Conservation (phyloP, 2,329 filamentous ascomycete genomes). For the Teratosphaeria epicoccoides region DNA sequence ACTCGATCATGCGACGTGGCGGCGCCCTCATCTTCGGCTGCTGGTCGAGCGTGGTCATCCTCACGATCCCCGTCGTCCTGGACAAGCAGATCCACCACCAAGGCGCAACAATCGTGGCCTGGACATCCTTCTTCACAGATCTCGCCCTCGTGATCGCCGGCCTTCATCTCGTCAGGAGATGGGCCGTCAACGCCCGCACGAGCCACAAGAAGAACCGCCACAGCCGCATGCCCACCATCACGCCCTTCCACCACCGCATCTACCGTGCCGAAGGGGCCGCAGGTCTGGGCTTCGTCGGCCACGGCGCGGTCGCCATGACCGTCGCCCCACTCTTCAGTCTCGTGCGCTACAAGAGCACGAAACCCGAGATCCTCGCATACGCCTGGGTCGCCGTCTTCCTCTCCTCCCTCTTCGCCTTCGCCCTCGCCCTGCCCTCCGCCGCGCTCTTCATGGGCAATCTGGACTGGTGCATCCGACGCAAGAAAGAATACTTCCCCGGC, state of each 20-base stretch:
- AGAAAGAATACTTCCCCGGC: constrained; percentile 6
- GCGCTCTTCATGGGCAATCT: constrained; percentile 10
- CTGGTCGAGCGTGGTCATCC: constrained; percentile 5
- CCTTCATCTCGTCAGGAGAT: constrained; percentile 2
- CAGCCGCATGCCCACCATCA: neutral
- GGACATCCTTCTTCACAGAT: constrained; percentile 9
- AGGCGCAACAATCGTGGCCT: constrained; percentile 8
- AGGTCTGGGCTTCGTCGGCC: constrained; percentile 7
- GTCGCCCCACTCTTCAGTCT: constrained; percentile 5
- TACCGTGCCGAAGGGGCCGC: constrained; percentile 8
- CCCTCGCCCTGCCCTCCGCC: constrained; percentile 7
- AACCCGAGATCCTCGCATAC: constrained; percentile 6
- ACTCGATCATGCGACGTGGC: neutral
- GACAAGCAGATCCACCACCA: constrained; percentile 4
- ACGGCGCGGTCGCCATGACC: constrained; percentile 8
- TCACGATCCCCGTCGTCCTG: constrained; percentile 6
- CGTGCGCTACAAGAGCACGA: constrained; percentile 7
- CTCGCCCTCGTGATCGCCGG: constrained; percentile 6
- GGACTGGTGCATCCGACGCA: constrained; percentile 8
- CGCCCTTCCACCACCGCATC: constrained; percentile 3
- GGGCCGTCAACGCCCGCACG: neutral
- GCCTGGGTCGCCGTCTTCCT: constrained; percentile 8
- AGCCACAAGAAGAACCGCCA: neutral
- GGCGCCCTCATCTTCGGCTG: constrained; percentile 3
- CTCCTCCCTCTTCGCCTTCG: constrained; percentile 5